phyloP scores from a whole-genome alignment of 2,329 filamentous ascomycete genomes.

The Penicillium sp. region DNA sequence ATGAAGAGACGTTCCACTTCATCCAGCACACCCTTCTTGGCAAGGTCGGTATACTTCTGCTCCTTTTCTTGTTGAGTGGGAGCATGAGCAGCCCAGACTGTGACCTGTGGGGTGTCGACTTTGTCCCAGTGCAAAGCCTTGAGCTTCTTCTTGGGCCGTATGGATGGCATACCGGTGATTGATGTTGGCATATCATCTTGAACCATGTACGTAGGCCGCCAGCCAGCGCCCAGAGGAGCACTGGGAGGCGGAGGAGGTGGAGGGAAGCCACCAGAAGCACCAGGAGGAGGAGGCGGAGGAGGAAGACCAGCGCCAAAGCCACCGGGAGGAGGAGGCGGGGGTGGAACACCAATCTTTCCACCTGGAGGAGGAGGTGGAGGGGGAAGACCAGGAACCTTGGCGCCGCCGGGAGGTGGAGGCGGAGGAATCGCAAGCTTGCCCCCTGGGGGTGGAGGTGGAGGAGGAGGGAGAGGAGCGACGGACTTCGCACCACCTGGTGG shows the following conservation, averaged over 20 bases:
- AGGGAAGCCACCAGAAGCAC: constrained; percentile 40
- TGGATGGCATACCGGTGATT: constrained; percentile 67
- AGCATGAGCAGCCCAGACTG: constrained; percentile 84
- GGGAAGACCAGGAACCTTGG: constrained; percentile 32
- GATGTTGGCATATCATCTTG: constrained; percentile 52
- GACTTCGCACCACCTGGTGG: constrained; percentile 40
- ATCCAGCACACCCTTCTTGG: constrained; percentile 89
- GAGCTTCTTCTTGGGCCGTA: constrained; percentile 96
- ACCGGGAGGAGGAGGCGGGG: constrained; percentile 33
- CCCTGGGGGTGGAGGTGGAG: constrained; percentile 41
- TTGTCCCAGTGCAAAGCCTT: constrained; percentile 99
- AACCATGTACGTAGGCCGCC: constrained; percentile 67
- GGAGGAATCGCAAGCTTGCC: constrained; percentile 38
- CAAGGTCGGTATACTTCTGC: constrained; percentile 90
- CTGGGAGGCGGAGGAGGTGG: constrained; percentile 62
- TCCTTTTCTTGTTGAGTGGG: constrained; percentile 82
- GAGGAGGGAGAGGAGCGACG: constrained; percentile 29
- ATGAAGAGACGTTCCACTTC: constrained; percentile 97
- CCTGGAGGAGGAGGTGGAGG: constrained; percentile 43
- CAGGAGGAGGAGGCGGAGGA: constrained; percentile 35
- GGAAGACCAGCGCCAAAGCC: constrained; percentile 27
- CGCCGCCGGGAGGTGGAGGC: constrained; percentile 42
- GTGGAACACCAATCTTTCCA: constrained; percentile 21
- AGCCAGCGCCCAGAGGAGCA: constrained; percentile 49
- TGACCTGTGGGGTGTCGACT: constrained; percentile 84